A percentile compares a stretch with the other conserved stretches of the same genome.
Evolutionary conservation across 2,329 filamentous ascomycete genomes (phyloP).

Genomic region (Fusarium sp.): DNA sequence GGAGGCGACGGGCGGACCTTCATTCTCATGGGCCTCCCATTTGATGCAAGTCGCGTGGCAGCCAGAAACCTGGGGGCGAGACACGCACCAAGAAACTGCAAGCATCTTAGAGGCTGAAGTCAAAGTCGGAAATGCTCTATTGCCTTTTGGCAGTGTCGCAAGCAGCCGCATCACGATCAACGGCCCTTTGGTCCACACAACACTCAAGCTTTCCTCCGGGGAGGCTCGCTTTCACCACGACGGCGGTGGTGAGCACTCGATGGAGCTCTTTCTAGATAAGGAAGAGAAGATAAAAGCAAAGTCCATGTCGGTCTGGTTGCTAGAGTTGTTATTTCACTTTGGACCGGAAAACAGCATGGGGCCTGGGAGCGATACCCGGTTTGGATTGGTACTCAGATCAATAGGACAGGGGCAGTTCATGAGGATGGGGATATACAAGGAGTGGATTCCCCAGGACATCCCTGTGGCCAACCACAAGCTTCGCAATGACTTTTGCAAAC

Average conservation of each 20-base stretch:
- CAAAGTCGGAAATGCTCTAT: not conserved
- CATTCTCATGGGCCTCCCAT: not conserved
- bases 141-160: not conserved
- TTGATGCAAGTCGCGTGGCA: not conserved
- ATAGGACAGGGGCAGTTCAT: not conserved
- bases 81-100: not conserved
- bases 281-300: not conserved
- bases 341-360: not conserved
- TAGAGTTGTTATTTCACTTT: accelerated
- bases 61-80: not conserved
- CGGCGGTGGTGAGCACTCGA: not conserved
- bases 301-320: not conserved
- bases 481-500: not conserved
- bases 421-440: not conserved
- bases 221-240: not conserved
- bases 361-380: not conserved
- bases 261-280: not conserved
- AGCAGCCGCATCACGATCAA: not conserved
- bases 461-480: not conserved
- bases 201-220: not conserved
- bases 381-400: not conserved
- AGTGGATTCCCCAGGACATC: not conserved
- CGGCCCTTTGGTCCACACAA: not conserved
- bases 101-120: not conserved
- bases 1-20: not conserved